phyloP scores from a whole-genome alignment of 2,329 filamentous ascomycete genomes.

The Aureobasidium pullulans region DNA sequence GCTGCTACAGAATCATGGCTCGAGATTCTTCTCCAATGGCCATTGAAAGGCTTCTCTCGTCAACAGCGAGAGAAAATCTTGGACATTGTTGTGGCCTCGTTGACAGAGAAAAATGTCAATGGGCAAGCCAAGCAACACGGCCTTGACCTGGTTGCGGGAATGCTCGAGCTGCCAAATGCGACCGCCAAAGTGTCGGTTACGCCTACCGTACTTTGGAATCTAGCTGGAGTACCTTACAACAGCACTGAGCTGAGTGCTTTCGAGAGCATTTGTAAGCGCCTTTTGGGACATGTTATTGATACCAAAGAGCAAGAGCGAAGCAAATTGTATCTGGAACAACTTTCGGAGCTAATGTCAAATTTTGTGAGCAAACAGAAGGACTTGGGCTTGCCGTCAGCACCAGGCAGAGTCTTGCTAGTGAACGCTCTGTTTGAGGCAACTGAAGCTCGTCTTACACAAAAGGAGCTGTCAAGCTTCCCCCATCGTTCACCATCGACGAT shows the following conservation, averaged over 20 bases:
- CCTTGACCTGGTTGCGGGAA: constrained; percentile 8
- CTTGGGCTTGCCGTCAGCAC: not conserved
- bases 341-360: not conserved
- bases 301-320: constrained; percentile 20
- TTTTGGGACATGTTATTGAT: constrained; percentile 15
- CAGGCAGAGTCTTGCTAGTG: not conserved
- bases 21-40: not conserved
- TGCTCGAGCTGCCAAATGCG: constrained; percentile 16
- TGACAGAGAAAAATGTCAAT: not conserved
- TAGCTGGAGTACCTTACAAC: not conserved
- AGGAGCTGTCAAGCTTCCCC: constrained; percentile 1
- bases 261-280: not conserved
- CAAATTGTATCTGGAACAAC: not conserved
- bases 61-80: constrained; percentile 14
- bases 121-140: not conserved
- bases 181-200: constrained; percentile 11
- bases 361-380: constrained; percentile 3
- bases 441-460: not conserved
- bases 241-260: not conserved
- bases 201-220: not conserved
- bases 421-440: not conserved
- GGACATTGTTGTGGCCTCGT: not conserved
- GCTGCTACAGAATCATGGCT: not conserved
- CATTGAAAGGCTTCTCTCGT: constrained; percentile 11
- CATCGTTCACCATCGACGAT: not conserved